phyloP scores from a whole-genome alignment of 805 yeast genomes.

The Priceomyces medius region DNA sequence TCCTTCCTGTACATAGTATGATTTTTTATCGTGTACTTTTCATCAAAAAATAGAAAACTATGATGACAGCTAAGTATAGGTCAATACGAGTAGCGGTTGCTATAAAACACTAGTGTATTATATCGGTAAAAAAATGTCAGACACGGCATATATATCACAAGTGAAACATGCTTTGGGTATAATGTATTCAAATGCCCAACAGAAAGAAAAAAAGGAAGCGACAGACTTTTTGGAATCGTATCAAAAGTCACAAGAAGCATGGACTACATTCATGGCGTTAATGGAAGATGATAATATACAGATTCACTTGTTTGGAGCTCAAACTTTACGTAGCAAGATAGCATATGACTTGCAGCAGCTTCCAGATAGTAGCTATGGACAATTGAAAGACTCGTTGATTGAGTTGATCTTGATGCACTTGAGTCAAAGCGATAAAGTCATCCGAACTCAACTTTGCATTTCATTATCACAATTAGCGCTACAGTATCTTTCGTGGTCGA shows the following conservation, averaged over 20 bases:
- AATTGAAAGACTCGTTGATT: constrained; percentile 69
- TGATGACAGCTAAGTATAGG: neutral
- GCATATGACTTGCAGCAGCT: constrained; percentile 83
- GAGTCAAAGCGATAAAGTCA: constrained; percentile 44
- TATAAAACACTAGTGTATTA: neutral
- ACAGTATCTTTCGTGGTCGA: constrained; percentile 71
- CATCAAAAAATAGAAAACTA: neutral
- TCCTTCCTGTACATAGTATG: neutral
- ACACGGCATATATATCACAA: constrained; percentile 20
- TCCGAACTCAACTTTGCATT: constrained; percentile 80
- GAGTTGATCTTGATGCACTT: constrained; percentile 51
- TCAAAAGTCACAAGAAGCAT: constrained; percentile 80
- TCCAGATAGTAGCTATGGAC: constrained; percentile 53
- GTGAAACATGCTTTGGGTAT: constrained; percentile 48
- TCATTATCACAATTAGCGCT: constrained; percentile 80
- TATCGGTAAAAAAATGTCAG: constrained; percentile 6
- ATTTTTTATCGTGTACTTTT: neutral
- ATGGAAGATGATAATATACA: constrained; percentile 48
- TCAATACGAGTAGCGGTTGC: constrained; percentile 1
- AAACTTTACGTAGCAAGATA: constrained; percentile 81
- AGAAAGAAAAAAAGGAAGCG: constrained; percentile 50
- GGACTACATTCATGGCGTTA: constrained; percentile 66
- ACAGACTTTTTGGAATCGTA: constrained; percentile 67
- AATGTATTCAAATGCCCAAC: constrained; percentile 44
- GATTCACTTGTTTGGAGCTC: constrained; percentile 81